Evolutionary conservation across 108 stramenopile species (phyloP), one percentile per base, ranked within the genome.

Genomic region (Nitzschia sp.): DNA sequence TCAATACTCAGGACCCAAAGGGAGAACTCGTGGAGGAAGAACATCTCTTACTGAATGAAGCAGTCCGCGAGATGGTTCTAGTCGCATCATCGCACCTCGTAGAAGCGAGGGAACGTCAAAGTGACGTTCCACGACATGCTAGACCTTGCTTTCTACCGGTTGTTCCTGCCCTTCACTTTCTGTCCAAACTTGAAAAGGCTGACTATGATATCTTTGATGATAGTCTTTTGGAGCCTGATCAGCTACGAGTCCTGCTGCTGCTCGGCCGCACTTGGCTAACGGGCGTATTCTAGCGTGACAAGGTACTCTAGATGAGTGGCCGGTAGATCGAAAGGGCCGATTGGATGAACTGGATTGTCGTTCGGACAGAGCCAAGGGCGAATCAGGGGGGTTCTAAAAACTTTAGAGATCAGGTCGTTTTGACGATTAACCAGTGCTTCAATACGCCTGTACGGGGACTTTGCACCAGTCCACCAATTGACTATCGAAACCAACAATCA

Each of bases 201-300:
- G 57, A 90, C 31, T 93, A 89, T 70, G 77, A 90, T 70, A 71
- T 93, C n/a, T 83, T 89, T 62, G 80, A 86, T 66, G 72, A 78
- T 18, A 53, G 19, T 18, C 66, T 75, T 27, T 55, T 78, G 64
- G 65, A 66, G 47, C 74, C 59, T 1, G 80, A 70, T 54, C 66
- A 75, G 21, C 45, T 90, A 31, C 62, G 30, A 32, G 55, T 86
- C 29, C 68, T 87, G 61, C 35, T 82, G 23, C 34, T 76, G 31
- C 56, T 90, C 60, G 80, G 82, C 17, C 72, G 85, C 55, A 78
- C 85, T 28, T 90, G 88, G 88, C 62, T 86, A 47, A 90, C 85
- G 35, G 88, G 88, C 36, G 73, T 82, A 3, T 90, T 85, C 54
- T 90, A 71, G 29, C n/a, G n/a, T 46, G 63, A n/a, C n/a, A n/a